A percentile compares a stretch with the other conserved stretches of the same genome.
These are phyloP conservation scores for Reutealis trisperma DNA, from an alignment of 345 rosid species.

Conservation along the genomic window DNA sequence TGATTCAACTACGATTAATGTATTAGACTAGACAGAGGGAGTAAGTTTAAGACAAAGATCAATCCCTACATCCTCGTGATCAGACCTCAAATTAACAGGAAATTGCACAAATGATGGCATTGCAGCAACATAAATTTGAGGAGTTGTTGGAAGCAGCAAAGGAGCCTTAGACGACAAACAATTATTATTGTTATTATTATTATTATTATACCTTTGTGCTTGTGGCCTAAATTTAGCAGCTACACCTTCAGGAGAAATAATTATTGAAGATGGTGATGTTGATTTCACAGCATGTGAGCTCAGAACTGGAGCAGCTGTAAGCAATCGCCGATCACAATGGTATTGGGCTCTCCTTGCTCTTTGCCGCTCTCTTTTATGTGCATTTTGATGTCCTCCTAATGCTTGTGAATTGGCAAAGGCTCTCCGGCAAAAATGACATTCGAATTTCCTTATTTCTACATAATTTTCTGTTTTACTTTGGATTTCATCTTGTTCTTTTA, in stretches of 20 bases:
- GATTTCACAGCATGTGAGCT: conserved; percentile 36
- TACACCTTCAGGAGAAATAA: conserved; percentile 7
- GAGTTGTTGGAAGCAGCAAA: conserved; percentile 19
- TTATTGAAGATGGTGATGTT: conserved; percentile 4
- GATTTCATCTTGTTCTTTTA: conserved; percentile 24
- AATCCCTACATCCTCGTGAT: conserved; percentile 28
- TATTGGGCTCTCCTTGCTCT: conserved; percentile 44
- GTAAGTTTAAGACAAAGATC: conserved; percentile 56
- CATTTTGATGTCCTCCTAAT: conserved; percentile 68
- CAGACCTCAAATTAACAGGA: conserved; percentile 28
- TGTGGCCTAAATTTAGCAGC: conserved; percentile 21
- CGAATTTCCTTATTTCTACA: conserved; percentile 41
- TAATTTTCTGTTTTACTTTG: conserved; percentile 5
- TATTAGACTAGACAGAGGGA: conserved; percentile 28
- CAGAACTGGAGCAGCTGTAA: conserved; percentile 33
- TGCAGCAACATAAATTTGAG: conserved; percentile 29
- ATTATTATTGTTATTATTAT: not conserved
- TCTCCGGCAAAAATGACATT: conserved; percentile 60
- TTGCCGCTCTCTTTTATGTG: conserved; percentile 62
- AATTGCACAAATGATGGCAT: conserved; percentile 15
- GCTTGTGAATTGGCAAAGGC: conserved; percentile 60
- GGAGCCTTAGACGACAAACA: conserved; percentile 19
- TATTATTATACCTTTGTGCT: not conserved
- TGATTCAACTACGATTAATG: too few relatives aligned
- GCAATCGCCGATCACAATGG: conserved; percentile 27